Percentiles rank a stretch among this genome's conserved stretches.
Evolutionary conservation across 148 eudicot species (phyloP).

Genomic region (Pharnaceum exiguum): DNA sequence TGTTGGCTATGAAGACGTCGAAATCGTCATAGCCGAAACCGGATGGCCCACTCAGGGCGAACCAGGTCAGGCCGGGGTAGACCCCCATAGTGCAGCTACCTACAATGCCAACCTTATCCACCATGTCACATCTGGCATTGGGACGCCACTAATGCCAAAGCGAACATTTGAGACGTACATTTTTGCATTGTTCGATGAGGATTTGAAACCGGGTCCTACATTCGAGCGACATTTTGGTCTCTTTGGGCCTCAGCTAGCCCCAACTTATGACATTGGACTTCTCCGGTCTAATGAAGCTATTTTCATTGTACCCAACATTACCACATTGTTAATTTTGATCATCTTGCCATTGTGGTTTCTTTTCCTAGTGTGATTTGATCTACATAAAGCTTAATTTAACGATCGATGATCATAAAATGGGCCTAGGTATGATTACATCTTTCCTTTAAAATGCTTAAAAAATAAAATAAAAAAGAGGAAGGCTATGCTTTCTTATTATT

Average conservation of each 20-base stretch:
- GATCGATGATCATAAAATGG: neutral
- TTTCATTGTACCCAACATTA: neutral
- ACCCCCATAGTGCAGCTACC: conserved; percentile 45
- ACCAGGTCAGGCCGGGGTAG: conserved; percentile 37
- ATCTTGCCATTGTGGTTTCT: neutral
- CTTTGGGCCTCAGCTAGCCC: conserved; percentile 42
- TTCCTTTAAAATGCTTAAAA: too few species aligned
- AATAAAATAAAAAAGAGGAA: too few species aligned
- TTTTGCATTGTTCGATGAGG: conserved; percentile 59
- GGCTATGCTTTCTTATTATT: too few species aligned
- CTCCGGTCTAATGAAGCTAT: conserved; percentile 18
- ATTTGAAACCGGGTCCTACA: conserved; percentile 53
- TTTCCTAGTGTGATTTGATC: neutral
- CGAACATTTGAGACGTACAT: conserved; percentile 61
- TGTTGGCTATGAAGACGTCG: conserved; percentile 38
- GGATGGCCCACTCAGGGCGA: conserved; percentile 74
- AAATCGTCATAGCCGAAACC: conserved; percentile 63
- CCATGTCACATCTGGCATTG: conserved; percentile 48
- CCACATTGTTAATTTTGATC: neutral
- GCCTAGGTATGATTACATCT: too few species aligned
- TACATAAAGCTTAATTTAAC: neutral
- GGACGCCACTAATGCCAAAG: conserved; percentile 76
- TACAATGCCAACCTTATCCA: conserved; percentile 41
- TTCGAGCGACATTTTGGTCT: conserved; percentile 62
- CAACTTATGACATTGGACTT: conserved; percentile 48